phyloP scores from a whole-genome alignment of 1,284 basidiomycete genomes.

The Ustilago shanxiensis region DNA sequence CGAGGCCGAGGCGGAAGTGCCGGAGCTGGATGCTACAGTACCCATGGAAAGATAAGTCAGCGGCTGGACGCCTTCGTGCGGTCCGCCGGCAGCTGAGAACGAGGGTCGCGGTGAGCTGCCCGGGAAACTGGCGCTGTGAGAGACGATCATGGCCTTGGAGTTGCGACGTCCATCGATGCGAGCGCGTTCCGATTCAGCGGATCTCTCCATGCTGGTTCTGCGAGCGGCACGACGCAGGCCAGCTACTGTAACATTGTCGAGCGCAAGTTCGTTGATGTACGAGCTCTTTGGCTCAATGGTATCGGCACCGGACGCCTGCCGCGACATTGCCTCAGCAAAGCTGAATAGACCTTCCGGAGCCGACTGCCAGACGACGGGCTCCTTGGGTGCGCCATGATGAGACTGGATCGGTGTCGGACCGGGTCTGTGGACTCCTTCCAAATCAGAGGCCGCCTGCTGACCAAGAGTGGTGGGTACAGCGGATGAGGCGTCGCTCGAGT shows the following conservation, averaged over 20 bases:
- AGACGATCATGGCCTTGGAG: conserved; percentile 20
- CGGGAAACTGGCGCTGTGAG: conserved; percentile 53
- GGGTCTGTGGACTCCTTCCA: conserved; percentile 30
- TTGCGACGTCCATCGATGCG: conserved; percentile 22
- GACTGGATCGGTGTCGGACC: conserved; percentile 57
- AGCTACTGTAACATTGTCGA: conserved; percentile 51
- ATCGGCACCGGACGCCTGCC: conserved; percentile 29
- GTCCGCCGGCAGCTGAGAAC: conserved; percentile 32
- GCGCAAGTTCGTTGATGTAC: conserved; percentile 18
- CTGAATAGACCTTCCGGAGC: conserved; percentile 45
- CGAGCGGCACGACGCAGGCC: conserved; percentile 57
- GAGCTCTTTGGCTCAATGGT: conserved; percentile 14
- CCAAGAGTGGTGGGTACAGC: neutral
- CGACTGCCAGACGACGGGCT: conserved; percentile 51
- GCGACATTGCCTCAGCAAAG: conserved; percentile 41
- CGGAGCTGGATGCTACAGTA: conserved; percentile 6
- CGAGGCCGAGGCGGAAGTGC: conserved; percentile 27
- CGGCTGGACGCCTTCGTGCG: conserved; percentile 39
- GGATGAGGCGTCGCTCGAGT: neutral
- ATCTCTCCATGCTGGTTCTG: conserved; percentile 51
- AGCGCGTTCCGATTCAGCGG: conserved; percentile 21
- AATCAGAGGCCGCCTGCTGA: neutral
- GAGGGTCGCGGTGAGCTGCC: conserved; percentile 45
- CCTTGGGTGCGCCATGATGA: conserved; percentile 13
- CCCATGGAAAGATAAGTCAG: conserved; percentile 34